phyloP scores from a whole-genome alignment of 1,284 basidiomycete genomes.

The Meripilus lineatus region DNA sequence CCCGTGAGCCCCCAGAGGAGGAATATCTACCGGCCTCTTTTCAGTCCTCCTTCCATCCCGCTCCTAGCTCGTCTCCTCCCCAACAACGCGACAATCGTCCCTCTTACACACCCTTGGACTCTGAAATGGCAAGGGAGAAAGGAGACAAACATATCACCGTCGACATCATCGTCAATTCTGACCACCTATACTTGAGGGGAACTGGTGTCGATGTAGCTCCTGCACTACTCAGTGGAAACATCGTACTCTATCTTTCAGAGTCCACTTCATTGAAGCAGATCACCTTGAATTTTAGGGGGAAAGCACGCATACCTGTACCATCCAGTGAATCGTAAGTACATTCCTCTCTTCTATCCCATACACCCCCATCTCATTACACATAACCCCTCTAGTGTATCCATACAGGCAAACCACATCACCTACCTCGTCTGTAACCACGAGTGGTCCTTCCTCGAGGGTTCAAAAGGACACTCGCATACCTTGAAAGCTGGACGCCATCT shows the following conservation, averaged over 20 bases:
- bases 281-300: constrained; percentile 78
- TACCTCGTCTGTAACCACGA: constrained; percentile 78
- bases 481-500: constrained; percentile 85
- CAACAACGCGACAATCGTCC: constrained; percentile 31
- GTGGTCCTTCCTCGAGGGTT: constrained; percentile 85
- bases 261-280: constrained; percentile 85
- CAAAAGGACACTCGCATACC: constrained; percentile 75
- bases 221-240: constrained; percentile 67
- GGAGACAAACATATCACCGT: constrained; percentile 46
- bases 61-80: constrained; percentile 24
- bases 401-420: constrained; percentile 46
- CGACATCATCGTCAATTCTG: constrained; percentile 72
- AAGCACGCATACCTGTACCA: constrained; percentile 66
- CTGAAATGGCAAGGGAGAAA: constrained; percentile 36
- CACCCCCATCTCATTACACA: constrained; percentile 4
- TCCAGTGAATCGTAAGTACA: constrained; percentile 61
- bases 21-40: constrained; percentile 29
- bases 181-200: constrained; percentile 69
- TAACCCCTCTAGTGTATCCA: constrained; percentile 28
- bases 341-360: constrained; percentile 14
- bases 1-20: constrained; percentile 20
- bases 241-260: constrained; percentile 76
- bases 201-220: constrained; percentile 83
- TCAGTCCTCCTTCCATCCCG: constrained; percentile 27
- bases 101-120: constrained; percentile 22